These are phyloP conservation scores for Globisporangium irregulare DNA, from an alignment of 352 stramenopile genomes.

Conservation along the genomic window DNA sequence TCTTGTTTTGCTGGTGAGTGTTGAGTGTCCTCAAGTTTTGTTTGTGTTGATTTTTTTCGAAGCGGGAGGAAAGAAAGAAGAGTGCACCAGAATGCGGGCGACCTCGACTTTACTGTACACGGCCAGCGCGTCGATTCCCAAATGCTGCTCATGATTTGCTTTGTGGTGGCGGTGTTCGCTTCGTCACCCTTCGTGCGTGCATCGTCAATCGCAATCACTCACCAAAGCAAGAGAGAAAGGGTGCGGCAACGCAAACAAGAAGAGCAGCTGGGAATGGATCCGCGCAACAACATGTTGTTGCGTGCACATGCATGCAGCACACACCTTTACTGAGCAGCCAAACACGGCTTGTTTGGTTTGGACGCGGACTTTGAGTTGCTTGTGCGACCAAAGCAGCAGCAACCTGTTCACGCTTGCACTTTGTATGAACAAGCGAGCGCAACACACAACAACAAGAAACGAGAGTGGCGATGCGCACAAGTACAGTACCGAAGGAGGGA, in stretches of 20 bases:
- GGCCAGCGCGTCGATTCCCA: not conserved
- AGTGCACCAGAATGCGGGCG: not conserved
- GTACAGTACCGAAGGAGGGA: not conserved
- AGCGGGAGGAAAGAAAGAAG: conserved; percentile 1
- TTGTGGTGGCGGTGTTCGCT: conserved; percentile 3
- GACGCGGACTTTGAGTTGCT: not conserved
- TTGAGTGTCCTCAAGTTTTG: not conserved
- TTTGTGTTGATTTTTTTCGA: not conserved
- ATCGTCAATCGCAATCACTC: conserved; percentile 4
- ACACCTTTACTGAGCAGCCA: not conserved
- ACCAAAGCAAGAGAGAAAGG: not conserved
- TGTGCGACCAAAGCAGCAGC: not conserved
- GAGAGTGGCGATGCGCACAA: not conserved
- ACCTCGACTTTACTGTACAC: conserved; percentile 3
- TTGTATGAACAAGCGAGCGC: not conserved
- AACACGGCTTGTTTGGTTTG: not conserved
- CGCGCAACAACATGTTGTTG: not conserved
- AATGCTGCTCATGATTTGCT: not conserved
- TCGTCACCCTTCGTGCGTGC: conserved; percentile 6
- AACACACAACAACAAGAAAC: not conserved
- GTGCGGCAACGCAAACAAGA: not conserved
- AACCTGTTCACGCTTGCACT: not conserved
- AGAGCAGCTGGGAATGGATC: not conserved
- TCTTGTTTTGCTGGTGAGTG: not conserved
- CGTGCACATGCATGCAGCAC: not conserved